Evolutionary conservation across 495 filamentous ascomycete genomes (phyloP), one percentile per base, ranked within the genome.

Genomic region (Trichoderma asperelloides): DNA sequence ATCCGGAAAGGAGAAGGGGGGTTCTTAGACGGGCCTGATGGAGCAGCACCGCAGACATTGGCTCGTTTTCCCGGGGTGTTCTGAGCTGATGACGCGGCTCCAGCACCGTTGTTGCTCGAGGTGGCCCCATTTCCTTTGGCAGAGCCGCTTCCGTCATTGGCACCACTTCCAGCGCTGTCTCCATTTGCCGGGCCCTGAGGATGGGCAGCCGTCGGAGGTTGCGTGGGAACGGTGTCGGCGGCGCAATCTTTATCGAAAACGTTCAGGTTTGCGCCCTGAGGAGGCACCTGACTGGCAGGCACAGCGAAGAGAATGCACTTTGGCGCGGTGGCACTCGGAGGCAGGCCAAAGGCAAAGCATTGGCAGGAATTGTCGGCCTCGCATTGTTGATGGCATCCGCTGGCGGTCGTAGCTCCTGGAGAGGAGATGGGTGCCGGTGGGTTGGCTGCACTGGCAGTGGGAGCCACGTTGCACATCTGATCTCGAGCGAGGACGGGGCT

Each of bases 321-420:
- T 12, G 63, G 63, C n/a, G 63, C 33, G 28, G n/a, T 41, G 63
- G 63, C 63, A 41, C 28, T 43, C 13, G 27, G 28, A 43, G 63
- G 63, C 16, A 65, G 63, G 21, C 63, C 63, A 33, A 65, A 65
- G 63, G 15, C 27, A 18, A 65, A 65, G 30, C 28, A 39, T 33
- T 65, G n/a, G 33, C 63, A 65, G 5, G 15, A 27, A 8, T 8
- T n/a, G 33, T 65, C 41, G 33, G 63, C 63, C 9, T 16, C 11
- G 63, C 63, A 65, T 18, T n/a, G 16, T 33, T 65, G 63, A 27
- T 65, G 63, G 63, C 63, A 65, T n/a, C n/a, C 63, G 15, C 39
- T 16, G 45, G 63, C 63, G 4, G 63, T 65, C 18, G 63, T 27
- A 18, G 33, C 63, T n/a, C 28, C 45, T n/a, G 63, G 63, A 37